These are phyloP conservation scores for Lycium ferocissimum DNA, from an alignment of 257 asterid genomes.

Conservation along the genomic window DNA sequence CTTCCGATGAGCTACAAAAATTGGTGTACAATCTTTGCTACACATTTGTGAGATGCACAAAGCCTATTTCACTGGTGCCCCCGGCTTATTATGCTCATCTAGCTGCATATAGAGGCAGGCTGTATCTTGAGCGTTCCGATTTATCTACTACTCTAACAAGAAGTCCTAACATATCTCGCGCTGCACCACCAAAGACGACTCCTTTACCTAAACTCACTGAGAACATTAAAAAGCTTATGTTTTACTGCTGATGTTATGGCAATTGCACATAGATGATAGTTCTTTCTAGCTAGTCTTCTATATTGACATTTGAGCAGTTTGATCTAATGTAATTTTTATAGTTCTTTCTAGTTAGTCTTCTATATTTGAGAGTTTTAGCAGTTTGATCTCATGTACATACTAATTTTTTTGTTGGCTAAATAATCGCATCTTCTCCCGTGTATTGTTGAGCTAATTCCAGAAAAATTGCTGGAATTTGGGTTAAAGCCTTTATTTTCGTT, in stretches of 20 bases:
- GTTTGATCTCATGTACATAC: background rate
- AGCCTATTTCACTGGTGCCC: slow-evolving; percentile 93
- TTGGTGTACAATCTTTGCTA: slow-evolving; percentile 90
- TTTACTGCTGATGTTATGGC: slow-evolving; percentile 64
- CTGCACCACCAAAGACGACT: slow-evolving; percentile 61
- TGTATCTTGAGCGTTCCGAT: slow-evolving; percentile 76
- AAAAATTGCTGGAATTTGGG: background rate
- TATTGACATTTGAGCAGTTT: background rate
- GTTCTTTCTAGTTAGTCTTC: slow-evolving; percentile 20
- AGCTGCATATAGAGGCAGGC: slow-evolving; percentile 91
- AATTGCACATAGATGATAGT: background rate
- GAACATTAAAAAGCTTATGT: slow-evolving; percentile 85
- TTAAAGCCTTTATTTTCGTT: background rate
- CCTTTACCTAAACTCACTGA: slow-evolving; percentile 88
- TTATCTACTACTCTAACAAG: slow-evolving; percentile 28
- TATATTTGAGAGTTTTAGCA: background rate
- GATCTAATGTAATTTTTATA: background rate
- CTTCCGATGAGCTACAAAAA: slow-evolving; percentile 90
- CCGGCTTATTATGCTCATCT: slow-evolving; percentile 96
- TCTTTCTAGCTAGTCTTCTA: background rate
- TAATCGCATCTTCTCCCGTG: background rate
- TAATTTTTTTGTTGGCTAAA: background rate
- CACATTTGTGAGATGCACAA: slow-evolving; percentile 93
- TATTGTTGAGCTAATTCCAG: background rate
- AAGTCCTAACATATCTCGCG: slow-evolving; percentile 52